These are phyloP conservation scores for Hysterangium stoloniferum DNA, from an alignment of 768 basidiomycete genomes.

Conservation along the genomic window DNA sequence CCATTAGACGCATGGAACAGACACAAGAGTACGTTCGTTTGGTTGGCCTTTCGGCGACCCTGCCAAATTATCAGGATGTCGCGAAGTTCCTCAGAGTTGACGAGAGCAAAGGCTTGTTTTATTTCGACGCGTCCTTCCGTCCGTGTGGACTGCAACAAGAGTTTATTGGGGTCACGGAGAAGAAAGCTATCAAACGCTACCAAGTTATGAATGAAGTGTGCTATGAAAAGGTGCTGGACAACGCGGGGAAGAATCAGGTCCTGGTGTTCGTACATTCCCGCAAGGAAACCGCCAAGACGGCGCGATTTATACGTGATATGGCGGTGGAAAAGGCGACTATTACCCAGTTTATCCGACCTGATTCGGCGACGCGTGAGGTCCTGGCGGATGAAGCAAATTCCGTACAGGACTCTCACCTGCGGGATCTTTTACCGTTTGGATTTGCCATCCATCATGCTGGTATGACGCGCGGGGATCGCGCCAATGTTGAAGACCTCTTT, in stretches of 20 bases:
- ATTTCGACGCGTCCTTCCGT: conserved; percentile 91
- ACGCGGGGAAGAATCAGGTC: conserved; percentile 83
- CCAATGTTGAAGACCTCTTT: conserved; percentile 90
- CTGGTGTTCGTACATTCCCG: conserved; percentile 97
- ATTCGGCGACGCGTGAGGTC: conserved; percentile 87
- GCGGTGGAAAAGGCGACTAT: conserved; percentile 97
- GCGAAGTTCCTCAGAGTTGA: conserved; percentile 96
- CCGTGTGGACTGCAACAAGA: conserved; percentile 95
- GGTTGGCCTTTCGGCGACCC: conserved; percentile 90
- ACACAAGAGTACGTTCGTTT: conserved; percentile 89
- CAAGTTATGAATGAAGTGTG: conserved; percentile 99
- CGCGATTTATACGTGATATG: conserved; percentile 87
- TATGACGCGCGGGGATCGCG: conserved; percentile 87
- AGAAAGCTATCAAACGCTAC: conserved; percentile 97
- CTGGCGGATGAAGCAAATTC: conserved; percentile 75
- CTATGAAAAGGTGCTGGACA: conserved; percentile 97
- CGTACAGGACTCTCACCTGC: conserved; percentile 74
- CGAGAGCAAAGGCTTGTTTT: conserved; percentile 86
- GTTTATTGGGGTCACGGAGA: conserved; percentile 96
- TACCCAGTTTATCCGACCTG: conserved; percentile 90
- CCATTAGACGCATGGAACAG: conserved; percentile 91
- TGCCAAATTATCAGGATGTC: conserved; percentile 98
- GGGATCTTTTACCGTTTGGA: conserved; percentile 90
- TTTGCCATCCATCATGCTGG: conserved; percentile 98
- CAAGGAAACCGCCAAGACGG: conserved; percentile 97